These are phyloP conservation scores for Lentinula boryana DNA, from an alignment of 768 basidiomycete genomes.

Conservation along the genomic window DNA sequence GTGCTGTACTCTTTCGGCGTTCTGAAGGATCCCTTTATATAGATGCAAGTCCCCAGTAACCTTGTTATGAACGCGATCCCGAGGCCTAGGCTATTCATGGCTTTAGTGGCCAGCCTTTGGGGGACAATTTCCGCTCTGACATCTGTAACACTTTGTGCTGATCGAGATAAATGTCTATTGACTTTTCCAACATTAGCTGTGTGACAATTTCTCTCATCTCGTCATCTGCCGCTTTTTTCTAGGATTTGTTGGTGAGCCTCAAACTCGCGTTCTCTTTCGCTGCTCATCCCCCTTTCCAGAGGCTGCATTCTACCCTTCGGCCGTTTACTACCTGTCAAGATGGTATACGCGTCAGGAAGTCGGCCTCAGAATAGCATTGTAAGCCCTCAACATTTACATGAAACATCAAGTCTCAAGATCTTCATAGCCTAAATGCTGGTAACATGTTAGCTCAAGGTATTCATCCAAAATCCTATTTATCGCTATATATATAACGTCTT, in stretches of 20 bases:
- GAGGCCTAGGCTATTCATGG: constrained; percentile 21
- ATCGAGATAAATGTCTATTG: neutral
- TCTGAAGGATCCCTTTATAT: neutral
- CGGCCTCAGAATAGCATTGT: constrained; percentile 27
- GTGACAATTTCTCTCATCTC: constrained; percentile 20
- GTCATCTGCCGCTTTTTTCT: constrained; percentile 29
- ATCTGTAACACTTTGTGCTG: constrained; percentile 15
- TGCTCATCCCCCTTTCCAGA: neutral
- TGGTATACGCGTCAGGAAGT: constrained; percentile 36
- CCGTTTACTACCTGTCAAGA: constrained; percentile 25
- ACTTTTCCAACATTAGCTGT: constrained; percentile 6
- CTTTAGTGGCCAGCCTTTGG: constrained; percentile 24
- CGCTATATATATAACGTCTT: neutral
- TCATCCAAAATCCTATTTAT: neutral
- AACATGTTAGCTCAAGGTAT: constrained; percentile 26
- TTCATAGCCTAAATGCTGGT: constrained; percentile 8
- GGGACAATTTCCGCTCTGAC: constrained; percentile 30
- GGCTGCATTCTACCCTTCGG: constrained; percentile 21
- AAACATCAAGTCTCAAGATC: constrained; percentile 12
- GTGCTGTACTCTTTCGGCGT: neutral
- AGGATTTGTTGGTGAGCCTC: constrained; percentile 25
- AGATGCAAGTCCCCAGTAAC: constrained; percentile 21
- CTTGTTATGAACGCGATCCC: constrained; percentile 24
- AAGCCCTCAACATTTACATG: constrained; percentile 27
- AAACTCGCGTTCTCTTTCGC: neutral